phyloP scores from a whole-genome alignment of 805 yeast genomes.

The Barnettozyma siamensis region DNA sequence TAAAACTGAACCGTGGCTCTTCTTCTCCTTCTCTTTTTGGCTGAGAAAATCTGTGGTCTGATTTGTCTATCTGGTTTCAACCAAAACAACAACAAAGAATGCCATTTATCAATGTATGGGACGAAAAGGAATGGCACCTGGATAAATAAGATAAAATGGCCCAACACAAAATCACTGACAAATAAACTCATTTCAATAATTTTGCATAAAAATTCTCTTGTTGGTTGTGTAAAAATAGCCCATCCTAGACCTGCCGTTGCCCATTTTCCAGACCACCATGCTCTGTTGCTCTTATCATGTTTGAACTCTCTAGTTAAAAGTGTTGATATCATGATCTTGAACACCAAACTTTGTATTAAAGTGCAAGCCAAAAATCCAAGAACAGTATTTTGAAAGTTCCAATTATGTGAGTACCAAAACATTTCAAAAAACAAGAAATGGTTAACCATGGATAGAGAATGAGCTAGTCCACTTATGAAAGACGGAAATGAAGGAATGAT shows the following conservation, averaged over 20 bases:
- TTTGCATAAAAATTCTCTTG: constrained; percentile 53
- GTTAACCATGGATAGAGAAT: constrained; percentile 39
- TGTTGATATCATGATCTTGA: constrained; percentile 38
- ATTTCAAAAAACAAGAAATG: constrained; percentile 47
- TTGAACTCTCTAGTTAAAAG: constrained; percentile 51
- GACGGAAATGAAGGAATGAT: constrained; percentile 41
- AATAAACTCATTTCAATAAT: constrained; percentile 51
- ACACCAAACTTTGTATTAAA: constrained; percentile 44
- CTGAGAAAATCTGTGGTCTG: constrained; percentile 40
- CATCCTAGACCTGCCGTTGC: constrained; percentile 49
- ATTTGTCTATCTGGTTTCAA: constrained; percentile 45
- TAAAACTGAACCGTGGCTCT: constrained; percentile 30
- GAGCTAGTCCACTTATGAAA: constrained; percentile 44
- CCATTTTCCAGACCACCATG: constrained; percentile 76
- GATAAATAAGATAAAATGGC: constrained; percentile 45
- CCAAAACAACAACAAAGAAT: constrained; percentile 57
- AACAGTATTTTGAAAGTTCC: constrained; percentile 46
- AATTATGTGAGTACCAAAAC: constrained; percentile 50
- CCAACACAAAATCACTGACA: constrained; percentile 46
- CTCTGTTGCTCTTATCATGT: constrained; percentile 47
- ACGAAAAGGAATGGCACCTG: constrained; percentile 50
- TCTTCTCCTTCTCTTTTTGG: constrained; percentile 36
- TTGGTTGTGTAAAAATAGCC: constrained; percentile 49
- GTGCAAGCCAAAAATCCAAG: constrained; percentile 47
- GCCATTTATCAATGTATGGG: constrained; percentile 55